Base-by-base conservation (phyloP, 2,329 filamentous ascomycete genomes). In the Fusarium haematococcum region DNA sequence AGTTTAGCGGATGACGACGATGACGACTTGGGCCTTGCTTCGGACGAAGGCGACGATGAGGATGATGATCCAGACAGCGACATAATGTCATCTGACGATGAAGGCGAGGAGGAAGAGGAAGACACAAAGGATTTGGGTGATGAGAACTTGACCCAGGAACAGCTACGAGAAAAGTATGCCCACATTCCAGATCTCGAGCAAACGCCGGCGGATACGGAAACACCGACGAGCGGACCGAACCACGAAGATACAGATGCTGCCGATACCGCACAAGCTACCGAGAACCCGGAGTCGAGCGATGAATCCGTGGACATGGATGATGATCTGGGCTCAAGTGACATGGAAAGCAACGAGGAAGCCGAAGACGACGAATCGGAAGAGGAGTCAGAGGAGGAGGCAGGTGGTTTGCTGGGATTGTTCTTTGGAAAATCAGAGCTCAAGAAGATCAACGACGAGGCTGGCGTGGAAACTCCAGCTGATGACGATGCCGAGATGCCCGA, bases 251-350 rank as follows among this genome's bases (percentile, higher is more conserved):
- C 74, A 6, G 75, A 77, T 43, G 75, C 61, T 20, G 56, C 71
- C 6, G 77, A 76, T 23, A 76, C 69, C 8, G 69, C 74, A 2
- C 74, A 71, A 50, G 77, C 67, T 2, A 78, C 76, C 2, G 79
- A 78, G 35, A 76, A 74, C 30, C 71, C 60, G 50, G 89, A 91
- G 10, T 90, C 87, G 5, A 89, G 87, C 50, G 91, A 93, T 73
- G 91, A 92, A 78, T 92, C 91, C 2, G 84, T 92, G 25, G 90
- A 92, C 75, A 93, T 93, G 91, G 91, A 92, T 73, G 90, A 92
- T 68, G 90, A 92, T 66, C 82, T 91, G 74, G 90, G 89, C 4
- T 90, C 90, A 4, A 89, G 87, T 32, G 89, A 92, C 52, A 84
- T 85, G 79, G 82, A 73, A 9, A 79, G 75, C 60, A 85, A 84